These are phyloP conservation scores for Triangularia verruculosa DNA, from an alignment of 2,329 filamentous ascomycete genomes.

Conservation along the genomic window DNA sequence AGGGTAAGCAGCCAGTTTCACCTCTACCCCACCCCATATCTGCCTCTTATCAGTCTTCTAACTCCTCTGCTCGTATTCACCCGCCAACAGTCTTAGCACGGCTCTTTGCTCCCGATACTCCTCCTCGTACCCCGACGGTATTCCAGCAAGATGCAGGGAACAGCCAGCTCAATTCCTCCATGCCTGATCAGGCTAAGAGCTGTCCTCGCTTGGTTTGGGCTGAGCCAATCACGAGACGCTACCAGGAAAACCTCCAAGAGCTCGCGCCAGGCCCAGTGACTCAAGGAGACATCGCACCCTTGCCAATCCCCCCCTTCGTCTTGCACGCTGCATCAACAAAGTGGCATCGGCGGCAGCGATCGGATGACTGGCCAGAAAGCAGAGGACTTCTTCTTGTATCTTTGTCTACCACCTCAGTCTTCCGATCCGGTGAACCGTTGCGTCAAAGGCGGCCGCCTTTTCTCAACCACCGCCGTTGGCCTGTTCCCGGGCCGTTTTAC, in stretches of 20 bases:
- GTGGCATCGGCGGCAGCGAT: conserved; percentile 12
- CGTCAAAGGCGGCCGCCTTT: neutral
- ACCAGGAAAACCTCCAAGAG: conserved; percentile 15
- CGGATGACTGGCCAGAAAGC: conserved; percentile 1
- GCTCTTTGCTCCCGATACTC: neutral
- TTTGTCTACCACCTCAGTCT: too few species aligned
- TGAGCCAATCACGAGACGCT: conserved; percentile 22
- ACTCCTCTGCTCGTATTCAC: neutral
- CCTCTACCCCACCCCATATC: neutral
- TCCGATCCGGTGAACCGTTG: conserved; percentile 1
- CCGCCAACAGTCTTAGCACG: conserved; percentile 2
- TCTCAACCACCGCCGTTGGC: neutral
- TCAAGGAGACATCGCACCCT: conserved; percentile 20
- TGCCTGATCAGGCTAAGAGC: conserved; percentile 23
- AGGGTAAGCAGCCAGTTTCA: conserved; percentile 17
- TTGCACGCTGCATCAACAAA: conserved; percentile 15
- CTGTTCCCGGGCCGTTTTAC: neutral
- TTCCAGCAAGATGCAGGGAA: conserved; percentile 5
- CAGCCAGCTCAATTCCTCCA: conserved; percentile 21
- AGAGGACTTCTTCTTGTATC: too few species aligned
- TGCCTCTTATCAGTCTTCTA: neutral
- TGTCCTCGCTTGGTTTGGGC: conserved; percentile 15
- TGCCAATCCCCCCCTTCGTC: conserved; percentile 14
- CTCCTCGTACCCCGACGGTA: neutral
- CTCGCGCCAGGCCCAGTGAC: conserved; percentile 19